These are phyloP conservation scores for Chlorencoelia australis DNA, from an alignment of 2,329 filamentous ascomycete genomes.

Conservation along the genomic window DNA sequence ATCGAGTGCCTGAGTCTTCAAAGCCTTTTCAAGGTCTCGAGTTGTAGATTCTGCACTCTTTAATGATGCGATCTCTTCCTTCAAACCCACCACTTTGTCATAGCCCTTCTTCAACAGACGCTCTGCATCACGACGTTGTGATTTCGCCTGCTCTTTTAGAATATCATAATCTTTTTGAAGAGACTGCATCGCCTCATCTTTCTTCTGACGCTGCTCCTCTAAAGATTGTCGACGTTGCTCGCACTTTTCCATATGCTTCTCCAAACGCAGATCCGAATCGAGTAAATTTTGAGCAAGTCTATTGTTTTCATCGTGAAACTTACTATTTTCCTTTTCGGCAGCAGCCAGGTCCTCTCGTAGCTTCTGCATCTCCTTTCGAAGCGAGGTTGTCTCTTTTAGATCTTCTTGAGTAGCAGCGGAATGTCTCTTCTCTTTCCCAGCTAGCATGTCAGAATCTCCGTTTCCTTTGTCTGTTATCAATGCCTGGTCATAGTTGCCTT, in stretches of 20 bases:
- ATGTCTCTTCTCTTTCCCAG: slow-evolving; percentile 40
- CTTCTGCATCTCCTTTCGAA: slow-evolving; percentile 43
- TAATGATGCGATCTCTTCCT: slow-evolving; percentile 40
- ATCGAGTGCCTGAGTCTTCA: slow-evolving; percentile 13
- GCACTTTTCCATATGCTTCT: slow-evolving; percentile 23
- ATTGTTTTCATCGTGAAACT: slow-evolving; percentile 24
- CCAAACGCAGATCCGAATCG: slow-evolving; percentile 20
- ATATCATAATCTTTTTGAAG: slow-evolving; percentile 43
- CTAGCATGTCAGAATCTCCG: slow-evolving; percentile 21
- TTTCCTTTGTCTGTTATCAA: slow-evolving; percentile 29
- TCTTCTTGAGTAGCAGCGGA: slow-evolving; percentile 43
- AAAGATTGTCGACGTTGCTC: slow-evolving; percentile 33
- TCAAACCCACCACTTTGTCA: slow-evolving; percentile 44
- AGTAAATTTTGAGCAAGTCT: slow-evolving; percentile 23
- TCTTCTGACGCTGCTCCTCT: slow-evolving; percentile 36
- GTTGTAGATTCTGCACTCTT: slow-evolving; percentile 24
- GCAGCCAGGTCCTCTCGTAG: slow-evolving; percentile 40
- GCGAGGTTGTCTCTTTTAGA: slow-evolving; percentile 39
- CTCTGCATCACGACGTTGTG: slow-evolving; percentile 44
- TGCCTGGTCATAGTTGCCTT: slow-evolving; percentile 27
- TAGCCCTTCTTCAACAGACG: slow-evolving; percentile 47
- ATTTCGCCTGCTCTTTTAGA: slow-evolving; percentile 43
- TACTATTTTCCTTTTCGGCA: slow-evolving; percentile 30
- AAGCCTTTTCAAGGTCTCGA: slow-evolving; percentile 11
- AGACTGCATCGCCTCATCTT: slow-evolving; percentile 38